Percentiles rank a stretch among this genome's conserved stretches.
Conservation (phyloP, 768 basidiomycete species). For the Ephemerocybe angulata region DNA sequence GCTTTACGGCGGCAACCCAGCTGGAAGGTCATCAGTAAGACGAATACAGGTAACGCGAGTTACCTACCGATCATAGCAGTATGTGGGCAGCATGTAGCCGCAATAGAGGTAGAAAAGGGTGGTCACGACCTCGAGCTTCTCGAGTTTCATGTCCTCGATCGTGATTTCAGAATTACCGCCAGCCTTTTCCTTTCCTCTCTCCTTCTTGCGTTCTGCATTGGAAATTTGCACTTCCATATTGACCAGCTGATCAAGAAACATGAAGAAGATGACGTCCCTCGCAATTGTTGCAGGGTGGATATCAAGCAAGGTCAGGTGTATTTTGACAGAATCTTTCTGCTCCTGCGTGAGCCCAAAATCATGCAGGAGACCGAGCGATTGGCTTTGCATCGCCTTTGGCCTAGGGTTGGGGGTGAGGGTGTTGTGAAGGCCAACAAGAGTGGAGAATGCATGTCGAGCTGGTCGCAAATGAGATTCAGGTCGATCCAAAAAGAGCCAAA, state of each 20-base stretch:
- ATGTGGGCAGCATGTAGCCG: constrained; percentile 1
- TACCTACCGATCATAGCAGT: constrained; percentile 5
- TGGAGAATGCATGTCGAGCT: constrained; percentile 25
- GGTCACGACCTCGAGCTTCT: constrained; percentile 1
- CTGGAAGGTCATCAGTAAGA: not conserved
- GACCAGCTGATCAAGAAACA: constrained; percentile 20
- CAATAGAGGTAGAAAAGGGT: constrained; percentile 1
- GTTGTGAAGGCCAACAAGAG: constrained; percentile 20
- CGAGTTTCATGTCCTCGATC: not conserved
- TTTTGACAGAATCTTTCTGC: constrained; percentile 14
- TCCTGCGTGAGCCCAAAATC: constrained; percentile 13
- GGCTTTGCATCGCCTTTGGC: not conserved
- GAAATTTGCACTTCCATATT: constrained; percentile 1
- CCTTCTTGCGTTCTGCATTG: not conserved
- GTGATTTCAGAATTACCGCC: not conserved
- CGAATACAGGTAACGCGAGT: not conserved
- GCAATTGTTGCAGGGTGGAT: constrained; percentile 23
- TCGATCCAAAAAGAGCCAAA: not conserved
- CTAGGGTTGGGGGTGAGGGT: not conserved
- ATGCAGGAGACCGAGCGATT: not conserved
- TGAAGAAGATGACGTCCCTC: constrained; percentile 19
- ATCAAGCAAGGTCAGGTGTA: constrained; percentile 23
- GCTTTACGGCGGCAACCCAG: not conserved
- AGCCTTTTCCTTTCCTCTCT: not conserved
- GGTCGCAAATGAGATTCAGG: not conserved